A percentile compares a stretch with the other conserved stretches of the same genome.
Conservation (phyloP, 495 filamentous ascomycete species). For the Opeltia flavorubescens region DNA sequence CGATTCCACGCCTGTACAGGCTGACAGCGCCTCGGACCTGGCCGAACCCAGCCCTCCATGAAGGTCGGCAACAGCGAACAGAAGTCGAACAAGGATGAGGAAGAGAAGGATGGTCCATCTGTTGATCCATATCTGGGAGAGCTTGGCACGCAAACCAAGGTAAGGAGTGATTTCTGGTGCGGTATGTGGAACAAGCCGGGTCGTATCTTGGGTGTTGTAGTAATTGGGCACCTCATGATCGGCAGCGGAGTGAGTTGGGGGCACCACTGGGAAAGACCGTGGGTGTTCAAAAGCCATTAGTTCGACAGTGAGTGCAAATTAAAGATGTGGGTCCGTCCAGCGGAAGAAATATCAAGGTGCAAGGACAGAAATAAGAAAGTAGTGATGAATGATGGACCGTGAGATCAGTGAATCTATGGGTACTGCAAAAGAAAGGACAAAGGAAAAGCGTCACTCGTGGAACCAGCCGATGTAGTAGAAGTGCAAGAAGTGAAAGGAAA, state of each 20-base stretch:
- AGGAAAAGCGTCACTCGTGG: slow-evolving; percentile 17
- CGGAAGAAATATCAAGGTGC: slow-evolving; percentile 15
- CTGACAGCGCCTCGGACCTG: slow-evolving; percentile 64
- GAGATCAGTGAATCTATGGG: slow-evolving; percentile 7
- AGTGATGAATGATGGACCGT: slow-evolving; percentile 4
- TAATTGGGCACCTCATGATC: slow-evolving; percentile 41
- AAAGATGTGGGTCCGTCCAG: slow-evolving; percentile 20
- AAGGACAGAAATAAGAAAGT: slow-evolving; percentile 5
- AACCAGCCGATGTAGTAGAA: background rate
- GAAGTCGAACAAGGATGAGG: slow-evolving; percentile 64
- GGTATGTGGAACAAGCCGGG: slow-evolving; percentile 35
- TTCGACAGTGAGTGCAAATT: background rate
- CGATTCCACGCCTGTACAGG: slow-evolving; percentile 84
- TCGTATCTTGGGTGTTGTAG: slow-evolving; percentile 29
- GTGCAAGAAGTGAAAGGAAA: slow-evolving; percentile 9
- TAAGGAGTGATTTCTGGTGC: slow-evolving; percentile 68
- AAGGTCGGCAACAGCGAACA: slow-evolving; percentile 58
- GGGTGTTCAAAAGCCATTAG: slow-evolving; percentile 4
- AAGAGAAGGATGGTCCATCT: slow-evolving; percentile 86
- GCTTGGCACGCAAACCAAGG: slow-evolving; percentile 71
- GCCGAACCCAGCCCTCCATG: slow-evolving; percentile 61
- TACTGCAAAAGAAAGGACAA: slow-evolving; percentile 11
- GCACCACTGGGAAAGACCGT: slow-evolving; percentile 23
- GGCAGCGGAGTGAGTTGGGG: slow-evolving; percentile 39
- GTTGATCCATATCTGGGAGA: slow-evolving; percentile 96